A percentile compares a stretch with the other conserved stretches of the same genome.
phyloP scores from a whole-genome alignment of 23 red algal species.

The Cyanidium caldarium region DNA sequence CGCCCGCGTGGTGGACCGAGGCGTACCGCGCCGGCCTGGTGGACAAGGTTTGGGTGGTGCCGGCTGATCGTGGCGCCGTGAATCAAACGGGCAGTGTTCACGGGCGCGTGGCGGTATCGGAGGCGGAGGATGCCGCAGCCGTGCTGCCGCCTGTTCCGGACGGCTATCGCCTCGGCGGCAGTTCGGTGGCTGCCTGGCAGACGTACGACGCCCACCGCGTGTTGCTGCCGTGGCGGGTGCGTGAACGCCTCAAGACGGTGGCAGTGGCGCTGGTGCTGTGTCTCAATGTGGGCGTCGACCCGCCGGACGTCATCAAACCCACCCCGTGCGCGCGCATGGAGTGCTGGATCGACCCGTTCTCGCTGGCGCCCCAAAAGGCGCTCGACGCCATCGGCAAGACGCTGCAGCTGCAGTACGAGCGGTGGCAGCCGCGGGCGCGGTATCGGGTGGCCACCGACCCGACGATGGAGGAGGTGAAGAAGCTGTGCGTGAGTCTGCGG shows the following conservation, averaged over 20 bases:
- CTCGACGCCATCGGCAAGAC: constrained; percentile 39
- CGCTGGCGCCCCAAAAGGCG: constrained; percentile 27
- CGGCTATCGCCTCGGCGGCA: too few relatives aligned
- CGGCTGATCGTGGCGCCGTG: too few relatives aligned
- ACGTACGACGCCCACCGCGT: not conserved
- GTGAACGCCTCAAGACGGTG: constrained; percentile 62
- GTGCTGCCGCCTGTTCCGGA: too few relatives aligned
- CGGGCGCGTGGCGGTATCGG: too few relatives aligned
- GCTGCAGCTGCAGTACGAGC: constrained; percentile 47
- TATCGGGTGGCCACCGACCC: constrained; percentile 50
- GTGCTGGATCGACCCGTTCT: constrained; percentile 82
- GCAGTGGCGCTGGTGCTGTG: constrained; percentile 69
- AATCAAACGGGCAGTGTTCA: too few relatives aligned
- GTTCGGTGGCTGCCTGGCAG: not conserved
- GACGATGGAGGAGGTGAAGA: constrained; percentile 45
- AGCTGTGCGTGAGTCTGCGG: constrained; percentile 45
- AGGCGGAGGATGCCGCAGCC: too few relatives aligned
- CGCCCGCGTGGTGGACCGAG: too few relatives aligned
- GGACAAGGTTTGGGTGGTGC: too few relatives aligned
- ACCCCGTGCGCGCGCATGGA: constrained; percentile 69
- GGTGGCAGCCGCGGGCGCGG: constrained; percentile 31
- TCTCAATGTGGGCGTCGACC: constrained; percentile 93
- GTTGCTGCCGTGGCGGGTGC: constrained; percentile 61
- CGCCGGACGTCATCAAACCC: constrained; percentile 55
- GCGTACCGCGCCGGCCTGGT: not conserved